A percentile compares a stretch with the other conserved stretches of the same genome.
phyloP scores from a whole-genome alignment of 345 rosid species.

The Ceriops tagal region DNA sequence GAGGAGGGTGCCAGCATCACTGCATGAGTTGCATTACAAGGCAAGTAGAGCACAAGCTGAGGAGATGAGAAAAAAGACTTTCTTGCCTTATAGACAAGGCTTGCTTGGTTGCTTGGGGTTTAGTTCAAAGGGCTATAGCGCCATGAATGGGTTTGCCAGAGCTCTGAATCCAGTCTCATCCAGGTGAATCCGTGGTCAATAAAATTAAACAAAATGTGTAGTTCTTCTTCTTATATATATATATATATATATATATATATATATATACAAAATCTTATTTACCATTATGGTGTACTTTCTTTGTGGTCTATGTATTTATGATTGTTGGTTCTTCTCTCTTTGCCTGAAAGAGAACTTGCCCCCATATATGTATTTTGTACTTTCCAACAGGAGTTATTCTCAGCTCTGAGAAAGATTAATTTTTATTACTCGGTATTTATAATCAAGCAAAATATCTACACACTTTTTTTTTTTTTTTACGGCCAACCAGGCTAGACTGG shows the following conservation, averaged over 20 bases:
- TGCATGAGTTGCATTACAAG: conserved; percentile 91
- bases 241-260: neutral
- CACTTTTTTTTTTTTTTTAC: too few species aligned
- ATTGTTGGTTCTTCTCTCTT: conserved; percentile 11
- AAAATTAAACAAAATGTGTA: conserved; percentile 9
- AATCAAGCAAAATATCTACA: too few species aligned
- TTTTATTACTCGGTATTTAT: too few species aligned
- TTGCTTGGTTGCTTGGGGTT: conserved; percentile 94
- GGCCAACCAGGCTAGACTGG: too few species aligned
- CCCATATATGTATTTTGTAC: conserved; percentile 11
- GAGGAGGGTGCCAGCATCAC: conserved; percentile 66
- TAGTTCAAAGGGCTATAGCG: conserved; percentile 93
- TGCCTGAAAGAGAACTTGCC: conserved; percentile 15
- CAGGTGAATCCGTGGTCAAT: conserved; percentile 34
- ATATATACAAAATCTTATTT: too few species aligned
- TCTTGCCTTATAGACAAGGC: conserved; percentile 90
- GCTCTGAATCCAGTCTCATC: conserved; percentile 92
- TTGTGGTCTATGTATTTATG: conserved; percentile 10
- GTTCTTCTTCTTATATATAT: conserved; percentile 2
- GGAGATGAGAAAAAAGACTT: conserved; percentile 95
- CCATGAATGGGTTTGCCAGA: conserved; percentile 81
- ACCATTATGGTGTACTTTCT: neutral
- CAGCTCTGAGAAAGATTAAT: neutral
- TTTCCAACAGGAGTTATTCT: conserved; percentile 10
- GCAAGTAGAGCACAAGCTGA: conserved; percentile 89